Base-by-base conservation (phyloP, 495 filamentous ascomycete species). In the Hypoxylon cercidicola region DNA sequence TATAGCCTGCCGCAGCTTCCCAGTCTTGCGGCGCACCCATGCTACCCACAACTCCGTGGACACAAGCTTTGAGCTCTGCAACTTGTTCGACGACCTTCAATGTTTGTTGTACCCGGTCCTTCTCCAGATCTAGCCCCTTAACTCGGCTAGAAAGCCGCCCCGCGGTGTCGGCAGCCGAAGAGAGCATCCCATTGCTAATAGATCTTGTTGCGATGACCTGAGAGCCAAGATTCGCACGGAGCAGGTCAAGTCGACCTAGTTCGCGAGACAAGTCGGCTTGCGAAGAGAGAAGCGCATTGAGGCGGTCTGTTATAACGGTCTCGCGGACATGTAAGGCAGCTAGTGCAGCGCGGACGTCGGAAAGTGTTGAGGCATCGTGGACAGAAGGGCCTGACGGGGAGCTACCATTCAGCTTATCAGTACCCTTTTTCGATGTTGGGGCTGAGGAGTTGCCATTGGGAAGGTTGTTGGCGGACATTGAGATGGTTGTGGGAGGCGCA, bases 21-120 rank as follows among this genome's bases (percentile, higher is more conserved):
- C 96, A 99, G 77, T 98, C 96, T 75, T 99, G 95, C 37, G 96
- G 90, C 1, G 93, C 95, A 11, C 95, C 96, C 95, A 99, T 98
- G 39, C 91, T 93, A 15, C 92, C 93, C 12, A 91, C 87, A 21
- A 98, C 93, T n/a, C 95, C 96, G 16, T 97, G 85, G 39, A 98
- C 91, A 71, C 95, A 99, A 6, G 93, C 87, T 75, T 97, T 97
- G 46, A 99, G 89, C 78, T 99, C 95, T 7, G 91, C 88, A 4
- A 99, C 96, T 74, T 97, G 93, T 71, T 97, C 94, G 3, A 98
- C 95, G 19, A 99, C 93, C 34, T 89, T 87, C 47, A 99, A 78
- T 6, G 96, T 98, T 20, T 90, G 88, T 66, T 93, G 91, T 7
- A 98, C 96, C 25, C 92, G 85, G 10, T 89, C 86, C 77, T 98